phyloP scores from a whole-genome alignment of 352 stramenopile species.

The Globisporangium orthogonon region DNA sequence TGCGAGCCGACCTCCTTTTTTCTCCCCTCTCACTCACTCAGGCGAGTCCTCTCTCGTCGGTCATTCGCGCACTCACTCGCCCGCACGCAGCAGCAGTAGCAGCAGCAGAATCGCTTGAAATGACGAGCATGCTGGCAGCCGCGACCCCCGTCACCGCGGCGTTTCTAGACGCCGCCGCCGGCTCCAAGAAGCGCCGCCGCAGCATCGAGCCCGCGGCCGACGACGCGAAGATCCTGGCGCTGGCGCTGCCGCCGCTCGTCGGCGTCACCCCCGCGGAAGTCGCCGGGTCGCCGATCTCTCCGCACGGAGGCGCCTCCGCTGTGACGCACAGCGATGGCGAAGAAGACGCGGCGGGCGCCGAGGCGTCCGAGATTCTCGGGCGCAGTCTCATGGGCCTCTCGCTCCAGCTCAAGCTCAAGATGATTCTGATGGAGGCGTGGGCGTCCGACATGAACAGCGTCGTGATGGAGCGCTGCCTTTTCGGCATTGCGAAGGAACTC shows the following conservation, averaged over 20 bases:
- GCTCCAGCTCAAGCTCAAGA: constrained; percentile 83
- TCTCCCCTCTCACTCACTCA: too few relatives aligned
- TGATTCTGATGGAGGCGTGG: constrained; percentile 76
- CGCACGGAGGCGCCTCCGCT: background rate
- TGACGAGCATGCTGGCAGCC: constrained; percentile 44
- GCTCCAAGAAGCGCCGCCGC: constrained; percentile 58
- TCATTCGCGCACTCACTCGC: constrained; percentile 1
- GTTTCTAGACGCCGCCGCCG: constrained; percentile 16
- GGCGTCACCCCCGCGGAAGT: constrained; percentile 12
- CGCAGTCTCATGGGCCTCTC: constrained; percentile 72
- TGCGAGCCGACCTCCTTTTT: too few relatives aligned
- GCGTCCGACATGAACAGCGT: constrained; percentile 84
- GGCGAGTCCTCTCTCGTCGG: background rate
- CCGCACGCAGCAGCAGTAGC: background rate
- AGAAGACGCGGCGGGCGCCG: constrained; percentile 13
- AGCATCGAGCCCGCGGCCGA: constrained; percentile 50
- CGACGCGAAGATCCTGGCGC: constrained; percentile 46
- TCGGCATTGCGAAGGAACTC: constrained; percentile 76
- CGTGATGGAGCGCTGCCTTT: constrained; percentile 82
- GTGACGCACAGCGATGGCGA: constrained; percentile 10
- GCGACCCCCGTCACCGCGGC: constrained; percentile 14
- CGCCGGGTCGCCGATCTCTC: background rate
- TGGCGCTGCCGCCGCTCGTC: constrained; percentile 35
- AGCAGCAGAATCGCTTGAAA: background rate
- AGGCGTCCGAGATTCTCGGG: constrained; percentile 31